These are phyloP conservation scores for Melanogaster broomeanus DNA, from an alignment of 768 basidiomycete genomes.

Conservation along the genomic window DNA sequence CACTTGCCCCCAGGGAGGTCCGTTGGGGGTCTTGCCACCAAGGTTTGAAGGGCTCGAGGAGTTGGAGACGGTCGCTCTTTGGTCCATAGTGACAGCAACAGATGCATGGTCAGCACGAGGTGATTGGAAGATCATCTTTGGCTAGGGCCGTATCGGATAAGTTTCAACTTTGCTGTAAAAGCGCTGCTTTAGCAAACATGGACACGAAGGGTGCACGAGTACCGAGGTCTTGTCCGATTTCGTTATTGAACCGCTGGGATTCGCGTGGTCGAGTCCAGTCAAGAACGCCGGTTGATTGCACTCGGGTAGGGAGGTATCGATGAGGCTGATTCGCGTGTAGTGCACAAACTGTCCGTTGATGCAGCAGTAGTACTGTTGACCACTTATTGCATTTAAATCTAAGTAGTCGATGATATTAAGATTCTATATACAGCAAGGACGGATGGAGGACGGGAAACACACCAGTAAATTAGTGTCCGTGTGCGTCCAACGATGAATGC, in stretches of 20 bases:
- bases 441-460: slow-evolving; percentile 8
- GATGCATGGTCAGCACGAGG: no score
- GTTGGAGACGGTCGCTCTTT: no score
- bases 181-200: slow-evolving; percentile 16
- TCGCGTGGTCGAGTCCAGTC: slow-evolving; percentile 54
- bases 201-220: no score
- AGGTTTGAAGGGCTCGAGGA: no score
- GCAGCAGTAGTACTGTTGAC: slow-evolving; percentile 59
- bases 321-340: slow-evolving; percentile 40
- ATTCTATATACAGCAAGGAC: slow-evolving; percentile 7
- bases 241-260: slow-evolving; percentile 30
- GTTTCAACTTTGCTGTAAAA: slow-evolving; percentile 47
- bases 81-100: no score
- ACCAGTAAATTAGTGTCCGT: no score
- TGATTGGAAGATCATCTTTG: no score
- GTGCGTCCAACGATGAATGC: slow-evolving; percentile 45
- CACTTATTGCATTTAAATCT: slow-evolving; percentile 72
- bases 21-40: no score
- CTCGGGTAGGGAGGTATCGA: slow-evolving; percentile 29
- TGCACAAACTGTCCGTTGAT: slow-evolving; percentile 34
- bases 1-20: no score
- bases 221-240: no score
- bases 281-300: slow-evolving; percentile 35
- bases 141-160: no score
- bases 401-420: slow-evolving; percentile 28